Evolutionary conservation across 1,284 basidiomycete genomes (phyloP), one percentile per base, ranked within the genome.

Genomic region (Malassezia furfur): DNA sequence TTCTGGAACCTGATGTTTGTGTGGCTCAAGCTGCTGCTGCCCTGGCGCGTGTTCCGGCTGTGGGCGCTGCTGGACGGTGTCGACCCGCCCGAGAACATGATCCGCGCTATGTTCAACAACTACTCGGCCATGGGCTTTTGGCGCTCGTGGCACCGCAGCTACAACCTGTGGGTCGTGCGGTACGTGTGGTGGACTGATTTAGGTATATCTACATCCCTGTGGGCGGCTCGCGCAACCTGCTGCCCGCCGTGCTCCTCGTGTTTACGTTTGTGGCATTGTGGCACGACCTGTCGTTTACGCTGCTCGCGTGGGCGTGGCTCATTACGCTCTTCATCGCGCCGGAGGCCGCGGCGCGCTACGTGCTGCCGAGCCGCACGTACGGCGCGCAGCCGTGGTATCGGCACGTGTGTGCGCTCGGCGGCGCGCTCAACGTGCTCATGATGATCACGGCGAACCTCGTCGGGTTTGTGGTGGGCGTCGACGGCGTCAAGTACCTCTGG

Each of bases 251-350:
- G 0, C 63, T 86, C 6, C 77, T 94, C 17, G 84, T 96, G 30
- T 98, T 98, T 78, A 87, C 91, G 0, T 98, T 99, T 72, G 93
- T 96, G n/a, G 94, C 94, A 0, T 78, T 98, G 14, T 99, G 94
- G 94, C 93, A 98, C 70, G 93, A 96, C 72, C 79, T 98, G 0
- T 86, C 86, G 0, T 85, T 94, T 75, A 82, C 81, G 45, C 80
- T 98, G 6, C 79, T 99, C 0, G 84, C 88, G 0, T 99, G 94
- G 94, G 93, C 93, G 1, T 98, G 93, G 93, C 83, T 96, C 10
- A 81, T 94, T 52, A 87, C 84, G 64, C 68, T 94, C 39, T 96
- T 99, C 75, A 84, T 99, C 55, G 63, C 91, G 1, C 93, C 93
- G 0, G 93, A 98, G 75, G 70, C 94, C 17, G 57, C 82, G 4